Evolutionary conservation across 139 green algal species (phyloP), one percentile per base, ranked within the genome.

Genomic region (Deuterostichococcus epilithicus): DNA sequence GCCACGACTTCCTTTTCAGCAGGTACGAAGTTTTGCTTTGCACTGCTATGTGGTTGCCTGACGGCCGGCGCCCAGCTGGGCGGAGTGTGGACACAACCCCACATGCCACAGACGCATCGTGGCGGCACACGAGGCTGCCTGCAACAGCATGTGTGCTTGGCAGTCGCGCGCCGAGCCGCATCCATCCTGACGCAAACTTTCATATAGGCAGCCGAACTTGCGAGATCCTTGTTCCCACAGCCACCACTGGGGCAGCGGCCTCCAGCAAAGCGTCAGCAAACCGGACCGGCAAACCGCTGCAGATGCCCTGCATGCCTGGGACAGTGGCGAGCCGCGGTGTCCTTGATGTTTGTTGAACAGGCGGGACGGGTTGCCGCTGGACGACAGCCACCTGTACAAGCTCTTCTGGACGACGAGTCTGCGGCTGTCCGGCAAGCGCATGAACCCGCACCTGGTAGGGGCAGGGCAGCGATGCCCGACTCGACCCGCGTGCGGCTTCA

Each of bases 391-490:
- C 26, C 33, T 88, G 28, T 85, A 87, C 73, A 76, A 83, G 35
- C 26, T 86, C 10, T 86, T 89, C 38, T 81, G 70, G 38, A 82
- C 77, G 28, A 73, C 82, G 2, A 20, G 66, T 3, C 83, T 68
- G 42, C 68, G 83, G 1, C 73, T 86, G 26, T 86, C 84, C 8
- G 86, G 88, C 63, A 84, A 89, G 77, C 82, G 74, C 13, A 86
- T 75, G 28, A 92, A 87, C 73, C 88, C 90, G 1, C 90, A 93
- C 80, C 80, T 94, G 23, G 76, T 93, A 3, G 77, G 88, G n/a
- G n/a, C n/a, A n/a, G 13, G 88, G 93, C 84, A 88, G 82, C 68
- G 79, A 93, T 38, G 86, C 92, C 8, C n/a, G n/a, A 92, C 82
- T n/a, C 78, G 85, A 66, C 78, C 84, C 45, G 69, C 63, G 73